phyloP scores from a whole-genome alignment of 164 flowering plant genomes.

The Piper betle region DNA sequence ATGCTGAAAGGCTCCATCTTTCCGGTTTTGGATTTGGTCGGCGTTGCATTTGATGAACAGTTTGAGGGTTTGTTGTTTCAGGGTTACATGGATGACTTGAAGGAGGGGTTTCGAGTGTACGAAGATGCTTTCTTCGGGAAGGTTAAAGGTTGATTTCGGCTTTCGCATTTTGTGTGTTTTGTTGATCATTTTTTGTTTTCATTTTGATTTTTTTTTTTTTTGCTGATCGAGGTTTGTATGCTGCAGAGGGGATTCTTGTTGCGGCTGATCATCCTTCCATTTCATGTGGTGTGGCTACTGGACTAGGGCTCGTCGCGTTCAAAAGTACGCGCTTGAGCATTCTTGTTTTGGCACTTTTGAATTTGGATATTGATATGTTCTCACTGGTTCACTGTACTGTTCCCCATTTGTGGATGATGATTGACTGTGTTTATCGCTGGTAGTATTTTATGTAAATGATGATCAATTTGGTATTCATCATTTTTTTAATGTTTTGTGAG shows the following conservation, averaged over 20 bases:
- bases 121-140: slow-evolving; percentile 51
- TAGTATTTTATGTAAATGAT: no score
- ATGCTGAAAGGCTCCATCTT: slow-evolving; percentile 4
- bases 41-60: neutral
- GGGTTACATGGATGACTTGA: slow-evolving; percentile 46
- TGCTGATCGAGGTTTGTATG: neutral
- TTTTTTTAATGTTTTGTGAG: no score
- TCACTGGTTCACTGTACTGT: no score
- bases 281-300: slow-evolving; percentile 39
- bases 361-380: neutral
- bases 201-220: neutral
- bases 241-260: slow-evolving; percentile 36
- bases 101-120: slow-evolving; percentile 35
- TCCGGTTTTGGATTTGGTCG: neutral
- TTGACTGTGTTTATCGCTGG: no score
- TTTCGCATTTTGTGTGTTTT: no score
- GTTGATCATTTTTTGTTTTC: neutral
- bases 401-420: no score
- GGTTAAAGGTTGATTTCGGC: slow-evolving; percentile 44
- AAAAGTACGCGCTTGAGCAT: slow-evolving; percentile 32
- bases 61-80: slow-evolving; percentile 6
- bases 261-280: slow-evolving; percentile 44
- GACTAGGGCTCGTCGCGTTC: slow-evolving; percentile 39
- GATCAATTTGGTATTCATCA: no score
- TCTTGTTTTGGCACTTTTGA: neutral